Conservation (phyloP, 768 basidiomycete genomes). For the Infundibulicybe gibba region DNA sequence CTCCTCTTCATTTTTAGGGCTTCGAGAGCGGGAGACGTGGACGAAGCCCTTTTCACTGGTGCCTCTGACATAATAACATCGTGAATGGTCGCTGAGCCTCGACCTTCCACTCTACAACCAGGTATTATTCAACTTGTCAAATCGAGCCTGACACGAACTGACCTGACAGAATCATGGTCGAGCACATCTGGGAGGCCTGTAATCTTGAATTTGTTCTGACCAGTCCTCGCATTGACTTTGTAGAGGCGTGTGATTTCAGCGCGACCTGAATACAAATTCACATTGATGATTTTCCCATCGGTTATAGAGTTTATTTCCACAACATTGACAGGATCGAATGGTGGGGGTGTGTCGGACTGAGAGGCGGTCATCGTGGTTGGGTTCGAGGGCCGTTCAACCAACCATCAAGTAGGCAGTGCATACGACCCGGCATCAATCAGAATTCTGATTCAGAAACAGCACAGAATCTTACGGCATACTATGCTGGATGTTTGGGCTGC, state of each 20-base stretch:
- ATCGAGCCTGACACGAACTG: slow-evolving; percentile 1
- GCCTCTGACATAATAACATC: slow-evolving; percentile 40
- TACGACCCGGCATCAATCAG: too few species aligned
- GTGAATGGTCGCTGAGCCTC: too few species aligned
- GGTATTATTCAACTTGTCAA: not conserved
- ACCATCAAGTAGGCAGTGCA: too few species aligned
- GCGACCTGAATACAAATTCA: slow-evolving; percentile 36
- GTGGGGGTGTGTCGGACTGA: too few species aligned
- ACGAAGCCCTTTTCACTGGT: slow-evolving; percentile 40
- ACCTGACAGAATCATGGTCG: slow-evolving; percentile 37
- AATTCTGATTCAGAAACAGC: too few species aligned
- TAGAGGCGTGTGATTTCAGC: slow-evolving; percentile 23
- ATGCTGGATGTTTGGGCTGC: too few species aligned
- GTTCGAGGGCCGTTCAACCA: too few species aligned
- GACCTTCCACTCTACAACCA: too few species aligned
- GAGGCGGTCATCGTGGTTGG: too few species aligned
- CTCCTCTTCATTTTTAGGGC: slow-evolving; percentile 16
- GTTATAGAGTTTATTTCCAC: slow-evolving; percentile 26
- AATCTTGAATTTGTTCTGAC: slow-evolving; percentile 38
- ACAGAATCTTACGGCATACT: too few species aligned
- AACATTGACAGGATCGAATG: too few species aligned
- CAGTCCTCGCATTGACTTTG: too few species aligned
- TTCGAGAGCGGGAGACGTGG: slow-evolving; percentile 31
- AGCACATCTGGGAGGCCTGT: slow-evolving; percentile 31
- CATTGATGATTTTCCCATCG: slow-evolving; percentile 32